These are phyloP conservation scores for Beauveria pseudobassiana DNA, from an alignment of 2,329 filamentous ascomycete species.

Conservation along the genomic window DNA sequence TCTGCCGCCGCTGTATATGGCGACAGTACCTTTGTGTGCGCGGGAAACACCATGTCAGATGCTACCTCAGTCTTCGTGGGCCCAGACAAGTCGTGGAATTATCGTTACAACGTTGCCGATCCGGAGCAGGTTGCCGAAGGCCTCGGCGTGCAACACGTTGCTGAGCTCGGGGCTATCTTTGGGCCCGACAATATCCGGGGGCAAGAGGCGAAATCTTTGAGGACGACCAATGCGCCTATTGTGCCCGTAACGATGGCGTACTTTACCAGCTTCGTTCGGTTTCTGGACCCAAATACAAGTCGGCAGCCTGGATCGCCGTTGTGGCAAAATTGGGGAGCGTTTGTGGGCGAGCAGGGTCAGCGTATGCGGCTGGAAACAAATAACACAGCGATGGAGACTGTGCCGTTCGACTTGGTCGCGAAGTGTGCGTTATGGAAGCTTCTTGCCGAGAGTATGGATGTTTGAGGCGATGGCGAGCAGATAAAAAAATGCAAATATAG, in stretches of 20 bases:
- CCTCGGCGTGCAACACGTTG: constrained; percentile 41
- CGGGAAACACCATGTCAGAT: constrained; percentile 27
- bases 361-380: constrained; percentile 32
- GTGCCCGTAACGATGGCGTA: constrained; percentile 42
- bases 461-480: background rate
- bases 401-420: constrained; percentile 23
- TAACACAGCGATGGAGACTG: constrained; percentile 31
- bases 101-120: constrained; percentile 43
- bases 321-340: constrained; percentile 34
- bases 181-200: constrained; percentile 27
- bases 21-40: constrained; percentile 39
- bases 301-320: constrained; percentile 26
- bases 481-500: background rate
- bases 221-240: constrained; percentile 35
- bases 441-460: constrained; percentile 21
- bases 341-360: constrained; percentile 11
- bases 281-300: constrained; percentile 36
- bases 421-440: constrained; percentile 34
- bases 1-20: constrained; percentile 35
- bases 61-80: constrained; percentile 11
- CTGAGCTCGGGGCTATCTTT: constrained; percentile 41
- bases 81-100: constrained; percentile 32
- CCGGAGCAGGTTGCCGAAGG: constrained; percentile 26
- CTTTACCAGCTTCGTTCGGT: constrained; percentile 40
- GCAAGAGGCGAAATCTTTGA: constrained; percentile 29